Percentiles rank a stretch among this genome's conserved stretches.
These are phyloP conservation scores for Termitomyces heimii DNA, from an alignment of 768 basidiomycete species.

Conservation along the genomic window DNA sequence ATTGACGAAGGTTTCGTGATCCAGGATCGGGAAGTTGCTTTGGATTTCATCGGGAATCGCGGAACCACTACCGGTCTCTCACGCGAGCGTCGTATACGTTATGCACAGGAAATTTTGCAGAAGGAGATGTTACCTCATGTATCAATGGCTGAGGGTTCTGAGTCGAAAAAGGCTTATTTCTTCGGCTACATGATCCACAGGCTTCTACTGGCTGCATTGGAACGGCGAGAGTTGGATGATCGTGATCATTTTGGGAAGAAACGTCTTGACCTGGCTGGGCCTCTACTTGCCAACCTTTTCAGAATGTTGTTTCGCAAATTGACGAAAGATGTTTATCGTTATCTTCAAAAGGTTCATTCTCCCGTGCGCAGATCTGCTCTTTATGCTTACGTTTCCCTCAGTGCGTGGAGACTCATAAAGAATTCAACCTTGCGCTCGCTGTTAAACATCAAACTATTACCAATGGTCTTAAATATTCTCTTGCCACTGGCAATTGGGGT, in stretches of 20 bases:
- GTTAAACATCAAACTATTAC: conserved; percentile 98
- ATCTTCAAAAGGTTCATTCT: conserved; percentile 82
- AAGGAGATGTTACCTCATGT: conserved; percentile 99
- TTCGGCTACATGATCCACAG: conserved; percentile 99
- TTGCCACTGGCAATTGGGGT: conserved; percentile 99
- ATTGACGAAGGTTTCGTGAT: conserved; percentile 98
- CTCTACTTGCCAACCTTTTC: conserved; percentile 93
- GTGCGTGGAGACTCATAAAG: conserved; percentile 96
- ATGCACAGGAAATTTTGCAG: conserved; percentile 96
- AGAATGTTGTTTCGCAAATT: conserved; percentile 96
- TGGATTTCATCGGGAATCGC: conserved; percentile 98
- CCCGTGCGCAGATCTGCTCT: conserved; percentile 3
- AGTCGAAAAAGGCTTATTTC: conserved; percentile 98
- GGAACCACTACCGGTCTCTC: conserved; percentile 92
- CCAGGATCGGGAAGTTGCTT: conserved; percentile 93
- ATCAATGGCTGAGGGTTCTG: conserved; percentile 91
- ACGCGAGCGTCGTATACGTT: conserved; percentile 88
- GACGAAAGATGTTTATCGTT: conserved; percentile 94
- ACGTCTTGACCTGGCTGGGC: conserved; percentile 92
- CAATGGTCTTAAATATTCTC: conserved; percentile 95
- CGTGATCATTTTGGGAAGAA: conserved; percentile 99
- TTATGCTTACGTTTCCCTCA: conserved; percentile 24
- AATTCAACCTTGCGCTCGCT: conserved; percentile 86
- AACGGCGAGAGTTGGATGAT: conserved; percentile 94
- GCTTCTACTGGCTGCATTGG: conserved; percentile 86